Base-by-base conservation (phyloP, 202 grass and related monocot genomes). In the Dendrocalamus latiflorus region DNA sequence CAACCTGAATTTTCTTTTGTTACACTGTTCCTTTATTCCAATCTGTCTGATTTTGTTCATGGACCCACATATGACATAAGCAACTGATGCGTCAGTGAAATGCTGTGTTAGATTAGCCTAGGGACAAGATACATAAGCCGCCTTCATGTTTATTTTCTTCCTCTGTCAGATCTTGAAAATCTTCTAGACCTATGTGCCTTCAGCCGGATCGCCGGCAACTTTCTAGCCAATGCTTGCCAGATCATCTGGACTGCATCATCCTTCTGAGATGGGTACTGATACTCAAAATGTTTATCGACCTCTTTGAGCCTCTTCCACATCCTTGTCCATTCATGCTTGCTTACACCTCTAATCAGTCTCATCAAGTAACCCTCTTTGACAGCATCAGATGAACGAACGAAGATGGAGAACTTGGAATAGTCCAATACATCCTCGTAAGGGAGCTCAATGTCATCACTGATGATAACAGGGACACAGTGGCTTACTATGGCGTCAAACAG, bases 231-330 rank as follows among this genome's bases (percentile, higher is more conserved):
- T 51, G 95, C 76, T 64, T 91, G 87, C 95, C 92, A 98, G 39
- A 98, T 91, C 95, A 98, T 98, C 66, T 98, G 95, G 10, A 93
- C 95, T 3, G 95, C 92, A 79, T 95, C 91, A 72, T 91, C 90
- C 76, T 82, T 91, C 78, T 80, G 74, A 30, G 92, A 93, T 1
- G 92, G 92, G n/a, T n/a, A n/a, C n/a, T n/a, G n/a, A n/a, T n/a
- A n/a, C n/a, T n/a, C n/a, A n/a, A n/a, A n/a, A n/a, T 88, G 87
- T 53, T 80, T 84, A 84, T 98, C 90, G 11, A 98, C 89, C 48
- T 93, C 90, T 88, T 93, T 95, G 37, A 98, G 88, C 83, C 87
- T 88, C 4, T 87, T 65, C 95, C 95, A 98, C 95, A 93, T 95
- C 51, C 15, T 71, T 61, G 83, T 95, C 95, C 95, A 95, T 26